These are phyloP conservation scores for Croton laevigatus DNA, from an alignment of 441 rosid species.

Conservation along the genomic window DNA sequence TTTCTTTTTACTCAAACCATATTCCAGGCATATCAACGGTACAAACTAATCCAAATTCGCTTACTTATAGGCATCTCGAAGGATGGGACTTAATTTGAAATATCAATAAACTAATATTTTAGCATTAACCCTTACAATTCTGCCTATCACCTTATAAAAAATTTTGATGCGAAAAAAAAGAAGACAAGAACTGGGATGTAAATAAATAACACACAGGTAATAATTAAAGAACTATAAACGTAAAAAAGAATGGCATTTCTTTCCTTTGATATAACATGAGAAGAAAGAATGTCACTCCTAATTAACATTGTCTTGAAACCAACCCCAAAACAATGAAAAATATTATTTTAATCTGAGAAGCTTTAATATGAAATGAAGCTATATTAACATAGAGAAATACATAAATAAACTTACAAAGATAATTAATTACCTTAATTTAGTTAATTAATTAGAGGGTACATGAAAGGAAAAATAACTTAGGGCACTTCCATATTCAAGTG, in stretches of 20 bases:
- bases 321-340: background rate
- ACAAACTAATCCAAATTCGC: too few species aligned
- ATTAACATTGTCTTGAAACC: background rate
- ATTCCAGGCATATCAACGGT: too few species aligned
- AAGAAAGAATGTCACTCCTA: constrained; percentile 3
- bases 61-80: too few species aligned
- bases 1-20: too few species aligned
- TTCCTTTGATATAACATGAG: constrained; percentile 2
- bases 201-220: too few species aligned
- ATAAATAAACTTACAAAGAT: constrained; percentile 7
- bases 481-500: background rate
- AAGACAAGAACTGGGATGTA: too few species aligned
- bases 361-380: constrained; percentile 13
- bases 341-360: constrained; percentile 1
- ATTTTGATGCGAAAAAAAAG: too few species aligned
- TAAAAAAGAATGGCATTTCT: background rate
- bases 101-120: too few species aligned
- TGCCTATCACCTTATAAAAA: too few species aligned
- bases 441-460: constrained; percentile 29
- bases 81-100: too few species aligned
- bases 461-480: background rate
- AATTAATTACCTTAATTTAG: constrained; percentile 3
- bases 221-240: background rate
- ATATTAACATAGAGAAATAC: background rate
- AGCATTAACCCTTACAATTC: too few species aligned